phyloP scores from a whole-genome alignment of 805 yeast species.

The Aciculoconidium aculeatum region DNA sequence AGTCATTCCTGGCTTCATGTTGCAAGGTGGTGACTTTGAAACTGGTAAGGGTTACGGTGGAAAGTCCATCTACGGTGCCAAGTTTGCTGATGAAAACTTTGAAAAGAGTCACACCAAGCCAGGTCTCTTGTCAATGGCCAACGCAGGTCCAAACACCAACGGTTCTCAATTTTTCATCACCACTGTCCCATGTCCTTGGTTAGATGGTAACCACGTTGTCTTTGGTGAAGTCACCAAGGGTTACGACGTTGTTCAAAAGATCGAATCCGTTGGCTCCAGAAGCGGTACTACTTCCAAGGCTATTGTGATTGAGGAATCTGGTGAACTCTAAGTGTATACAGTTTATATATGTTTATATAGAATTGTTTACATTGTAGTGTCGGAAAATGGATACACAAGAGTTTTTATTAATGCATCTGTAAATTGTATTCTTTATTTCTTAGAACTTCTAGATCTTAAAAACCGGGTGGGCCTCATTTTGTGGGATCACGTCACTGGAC shows the following conservation, averaged over 20 bases:
- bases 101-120: conserved; percentile 67
- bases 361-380: neutral
- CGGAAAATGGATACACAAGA: conserved; percentile 1
- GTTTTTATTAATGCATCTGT: neutral
- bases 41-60: conserved; percentile 94
- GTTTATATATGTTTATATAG: conserved; percentile 1
- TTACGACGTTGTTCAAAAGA: conserved; percentile 20
- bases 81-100: conserved; percentile 65
- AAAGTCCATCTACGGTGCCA: conserved; percentile 72
- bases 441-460: conserved; percentile 24
- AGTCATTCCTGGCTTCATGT: conserved; percentile 94
- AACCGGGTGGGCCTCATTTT: conserved; percentile 26
- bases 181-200: conserved; percentile 42
- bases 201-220: conserved; percentile 22
- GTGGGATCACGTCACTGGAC: conserved; percentile 34
- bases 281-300: conserved; percentile 13
- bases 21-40: conserved; percentile 75
- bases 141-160: conserved; percentile 89
- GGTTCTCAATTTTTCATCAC: conserved; percentile 90
- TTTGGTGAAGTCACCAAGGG: conserved; percentile 24
- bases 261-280: conserved; percentile 19
- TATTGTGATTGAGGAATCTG: conserved; percentile 23
- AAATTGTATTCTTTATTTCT: neutral
- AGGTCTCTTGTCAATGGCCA: conserved; percentile 87
- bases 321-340: conserved; percentile 13